Base-by-base conservation (phyloP, 148 eudicot species). In the Polygonum maritimum region DNA sequence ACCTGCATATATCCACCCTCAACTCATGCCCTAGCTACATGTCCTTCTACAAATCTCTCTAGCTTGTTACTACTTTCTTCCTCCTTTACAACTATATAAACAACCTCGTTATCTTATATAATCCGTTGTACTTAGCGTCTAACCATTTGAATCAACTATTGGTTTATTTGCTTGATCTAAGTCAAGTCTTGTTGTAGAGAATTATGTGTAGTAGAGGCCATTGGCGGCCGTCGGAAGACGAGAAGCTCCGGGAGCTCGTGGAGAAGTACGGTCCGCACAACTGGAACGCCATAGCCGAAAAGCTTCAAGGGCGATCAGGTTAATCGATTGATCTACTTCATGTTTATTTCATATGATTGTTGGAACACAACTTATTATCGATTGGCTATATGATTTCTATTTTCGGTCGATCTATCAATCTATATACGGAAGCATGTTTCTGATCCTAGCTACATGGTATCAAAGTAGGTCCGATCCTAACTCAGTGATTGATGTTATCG, bases 241-340 rank as follows among this genome's bases (percentile, higher is more conserved):
- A 90, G 71, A 92, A 87, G 73, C 97, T 95, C 73, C 85, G 92
- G 69, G 88, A 85, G 80, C 93, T 92, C 0, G 98, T 95, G 36
- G 91, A 90, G 52, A 86, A 85, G 76, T 90, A 84, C 49, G 98
- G 98, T 15, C 97, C 98, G 19, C 98, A 95, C 18, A 95, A 95
- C 67, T 92, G 97, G 98, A 95, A 95, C 75, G 89, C 96, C 72
- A 92, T 92, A 63, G 96, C 98, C 44, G 96, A 95, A 41, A 95
- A 92, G 86, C 94, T 95, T 71, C 94, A 90, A 88, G 97, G 97
- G 77, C 86, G 98, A 90, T 95, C 97, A 76, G 97, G 97, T 90
- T 41, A 9, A 36, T 44, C 1, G 3, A 44, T 39, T 8, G 22
- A 9, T 35, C 4, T 10, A 26, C 12, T 38, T 18, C 16, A 26